Evolutionary conservation across 176 grass and related monocot species (phyloP).

Genomic region (Oryza nivara): DNA sequence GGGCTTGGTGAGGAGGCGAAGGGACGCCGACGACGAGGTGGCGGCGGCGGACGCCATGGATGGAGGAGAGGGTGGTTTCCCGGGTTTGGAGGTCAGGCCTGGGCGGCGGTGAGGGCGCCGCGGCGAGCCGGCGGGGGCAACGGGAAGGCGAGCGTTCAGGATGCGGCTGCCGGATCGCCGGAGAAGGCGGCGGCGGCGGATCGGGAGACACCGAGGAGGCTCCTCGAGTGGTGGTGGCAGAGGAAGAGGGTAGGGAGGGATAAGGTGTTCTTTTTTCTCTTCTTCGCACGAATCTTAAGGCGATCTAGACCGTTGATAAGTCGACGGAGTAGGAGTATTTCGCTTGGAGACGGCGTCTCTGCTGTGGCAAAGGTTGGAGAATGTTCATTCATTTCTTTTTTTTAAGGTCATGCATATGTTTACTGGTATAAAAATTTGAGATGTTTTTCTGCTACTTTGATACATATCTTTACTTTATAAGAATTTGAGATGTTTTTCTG

Average conservation of each 20-base stretch:
- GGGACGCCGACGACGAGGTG: conserved; percentile 3
- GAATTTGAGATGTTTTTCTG: too few relatives aligned
- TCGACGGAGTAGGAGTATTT: background rate
- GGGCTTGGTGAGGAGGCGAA: conserved; percentile 32
- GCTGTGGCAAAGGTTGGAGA: background rate
- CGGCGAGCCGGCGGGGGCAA: too few relatives aligned
- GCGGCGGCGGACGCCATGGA: conserved; percentile 28
- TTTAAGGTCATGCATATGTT: too few relatives aligned
- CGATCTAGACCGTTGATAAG: background rate
- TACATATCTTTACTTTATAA: too few relatives aligned
- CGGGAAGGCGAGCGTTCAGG: too few relatives aligned
- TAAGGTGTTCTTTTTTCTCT: background rate
- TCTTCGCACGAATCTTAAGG: background rate
- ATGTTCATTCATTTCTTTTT: background rate
- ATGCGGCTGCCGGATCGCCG: background rate
- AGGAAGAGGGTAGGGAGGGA: background rate
- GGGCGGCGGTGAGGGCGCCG: too few relatives aligned
- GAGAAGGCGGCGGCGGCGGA: conserved; percentile 6
- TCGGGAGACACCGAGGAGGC: background rate
- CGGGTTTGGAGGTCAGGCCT: too few relatives aligned
- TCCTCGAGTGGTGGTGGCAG: background rate
- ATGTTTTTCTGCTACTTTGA: too few relatives aligned
- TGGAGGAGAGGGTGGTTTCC: too few relatives aligned
- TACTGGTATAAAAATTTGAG: too few relatives aligned
- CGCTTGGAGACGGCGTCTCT: background rate